These are phyloP conservation scores for Phlyctochytrium bullatum DNA, from an alignment of 192 early-diverging fungal genomes.

Conservation along the genomic window DNA sequence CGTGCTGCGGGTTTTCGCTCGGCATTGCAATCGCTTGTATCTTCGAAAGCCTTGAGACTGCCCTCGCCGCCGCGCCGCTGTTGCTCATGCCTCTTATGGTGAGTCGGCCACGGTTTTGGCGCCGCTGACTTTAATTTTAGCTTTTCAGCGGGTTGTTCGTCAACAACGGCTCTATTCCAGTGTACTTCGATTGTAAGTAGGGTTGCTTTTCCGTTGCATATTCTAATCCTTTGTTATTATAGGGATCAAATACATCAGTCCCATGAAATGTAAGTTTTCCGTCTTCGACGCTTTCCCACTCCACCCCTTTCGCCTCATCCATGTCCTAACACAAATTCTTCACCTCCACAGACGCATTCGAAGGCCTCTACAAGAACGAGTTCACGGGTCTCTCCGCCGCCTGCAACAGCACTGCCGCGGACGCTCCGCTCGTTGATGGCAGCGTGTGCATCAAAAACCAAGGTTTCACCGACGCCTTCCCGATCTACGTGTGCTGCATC, in stretches of 20 bases:
- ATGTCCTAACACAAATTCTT: constrained; percentile 28
- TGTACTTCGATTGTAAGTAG: constrained; percentile 42
- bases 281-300: no score
- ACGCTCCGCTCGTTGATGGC: constrained; percentile 16
- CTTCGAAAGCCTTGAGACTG: constrained; percentile 41
- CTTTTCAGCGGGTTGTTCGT: constrained; percentile 54
- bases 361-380: constrained; percentile 23
- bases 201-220: neutral
- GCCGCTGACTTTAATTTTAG: constrained; percentile 7
- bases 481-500: constrained; percentile 11
- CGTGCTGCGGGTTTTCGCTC: constrained; percentile 47
- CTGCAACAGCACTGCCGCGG: constrained; percentile 7
- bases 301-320: constrained; percentile 3
- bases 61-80: constrained; percentile 42
- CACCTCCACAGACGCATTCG: constrained; percentile 23
- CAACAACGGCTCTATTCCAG: constrained; percentile 55
- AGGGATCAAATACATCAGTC: constrained; percentile 33
- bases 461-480: constrained; percentile 19
- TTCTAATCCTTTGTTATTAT: neutral
- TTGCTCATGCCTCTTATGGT: constrained; percentile 55
- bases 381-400: constrained; percentile 12
- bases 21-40: constrained; percentile 50
- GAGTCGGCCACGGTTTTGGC: constrained; percentile 11
- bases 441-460: constrained; percentile 9
- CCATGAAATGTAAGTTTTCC: no score